A percentile compares a stretch with the other conserved stretches of the same genome.
Conservation (phyloP, 768 basidiomycete species). For the Multifurca ochricompacta region DNA sequence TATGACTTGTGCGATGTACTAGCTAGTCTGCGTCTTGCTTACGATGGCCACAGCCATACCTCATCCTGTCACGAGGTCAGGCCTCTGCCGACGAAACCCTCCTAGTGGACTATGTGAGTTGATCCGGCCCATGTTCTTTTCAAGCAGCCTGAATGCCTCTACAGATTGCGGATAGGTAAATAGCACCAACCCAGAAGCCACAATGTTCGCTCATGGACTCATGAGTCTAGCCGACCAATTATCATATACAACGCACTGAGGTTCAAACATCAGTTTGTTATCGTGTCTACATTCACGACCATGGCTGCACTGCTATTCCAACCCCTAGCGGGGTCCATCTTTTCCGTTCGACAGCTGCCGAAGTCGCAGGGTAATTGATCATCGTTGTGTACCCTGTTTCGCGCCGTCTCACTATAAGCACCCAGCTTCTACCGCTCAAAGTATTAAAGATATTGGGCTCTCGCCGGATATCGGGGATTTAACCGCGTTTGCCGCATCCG, state of each 20-base stretch:
- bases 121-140: neutral
- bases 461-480: conserved; percentile 5
- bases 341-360: conserved; percentile 25
- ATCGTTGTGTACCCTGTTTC: neutral
- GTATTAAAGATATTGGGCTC: conserved; percentile 13
- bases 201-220: neutral
- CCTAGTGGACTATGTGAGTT: conserved; percentile 57
- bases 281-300: conserved; percentile 44
- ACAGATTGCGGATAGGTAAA: conserved; percentile 14
- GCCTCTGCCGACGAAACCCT: conserved; percentile 50
- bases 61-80: conserved; percentile 45
- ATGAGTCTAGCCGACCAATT: neutral
- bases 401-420: neutral
- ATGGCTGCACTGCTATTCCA: conserved; percentile 42
- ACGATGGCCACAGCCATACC: conserved; percentile 44
- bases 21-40: neutral
- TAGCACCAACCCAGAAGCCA: neutral
- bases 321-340: conserved; percentile 43
- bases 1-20: conserved; percentile 24
- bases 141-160: neutral
- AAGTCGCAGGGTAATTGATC: conserved; percentile 28
- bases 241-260: conserved; percentile 32
- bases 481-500: conserved; percentile 12
- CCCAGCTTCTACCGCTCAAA: conserved; percentile 11
- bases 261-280: conserved; percentile 48